These are phyloP conservation scores for Penicillium freii DNA, from an alignment of 2,329 filamentous ascomycete genomes.

Conservation along the genomic window DNA sequence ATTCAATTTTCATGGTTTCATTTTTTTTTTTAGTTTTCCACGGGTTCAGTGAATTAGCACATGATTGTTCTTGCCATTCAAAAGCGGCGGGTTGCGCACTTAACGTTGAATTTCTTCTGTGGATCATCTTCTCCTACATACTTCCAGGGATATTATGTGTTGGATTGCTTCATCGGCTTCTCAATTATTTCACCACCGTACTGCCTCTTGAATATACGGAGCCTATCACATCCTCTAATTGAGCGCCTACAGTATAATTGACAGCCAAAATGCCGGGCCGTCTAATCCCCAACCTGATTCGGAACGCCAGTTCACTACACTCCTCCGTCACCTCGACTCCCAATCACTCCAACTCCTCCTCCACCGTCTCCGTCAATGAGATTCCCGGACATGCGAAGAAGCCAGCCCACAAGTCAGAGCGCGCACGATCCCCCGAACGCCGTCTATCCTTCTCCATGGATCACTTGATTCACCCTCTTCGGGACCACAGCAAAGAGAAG, in stretches of 20 bases:
- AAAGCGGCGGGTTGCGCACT: conserved; percentile 19
- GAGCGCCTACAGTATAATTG: not conserved
- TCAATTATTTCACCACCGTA: conserved; percentile 27
- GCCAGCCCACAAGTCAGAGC: conserved; percentile 25
- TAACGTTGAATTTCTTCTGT: conserved; percentile 14
- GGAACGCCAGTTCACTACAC: conserved; percentile 34
- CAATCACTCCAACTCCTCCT: conserved; percentile 37
- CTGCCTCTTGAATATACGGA: conserved; percentile 21
- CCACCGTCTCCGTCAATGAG: conserved; percentile 40
- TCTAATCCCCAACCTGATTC: conserved; percentile 41
- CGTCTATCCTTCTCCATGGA: conserved; percentile 46
- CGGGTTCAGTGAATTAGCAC: conserved; percentile 22
- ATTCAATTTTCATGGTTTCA: conserved; percentile 4
- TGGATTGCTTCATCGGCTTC: conserved; percentile 11
- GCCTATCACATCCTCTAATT: not conserved
- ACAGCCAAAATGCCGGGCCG: conserved; percentile 40
- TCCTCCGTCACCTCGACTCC: conserved; percentile 28
- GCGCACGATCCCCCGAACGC: conserved; percentile 39
- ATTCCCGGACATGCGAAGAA: conserved; percentile 32
- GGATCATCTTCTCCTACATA: conserved; percentile 5
- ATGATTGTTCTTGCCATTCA: conserved; percentile 25
- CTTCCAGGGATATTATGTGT: conserved; percentile 17
- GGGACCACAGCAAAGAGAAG: conserved; percentile 45
- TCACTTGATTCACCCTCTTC: conserved; percentile 43
- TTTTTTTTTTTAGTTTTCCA: conserved; percentile 20